Evolutionary conservation across 2,329 filamentous ascomycete genomes (phyloP).

Genomic region (Dactylellina parvicollis): DNA sequence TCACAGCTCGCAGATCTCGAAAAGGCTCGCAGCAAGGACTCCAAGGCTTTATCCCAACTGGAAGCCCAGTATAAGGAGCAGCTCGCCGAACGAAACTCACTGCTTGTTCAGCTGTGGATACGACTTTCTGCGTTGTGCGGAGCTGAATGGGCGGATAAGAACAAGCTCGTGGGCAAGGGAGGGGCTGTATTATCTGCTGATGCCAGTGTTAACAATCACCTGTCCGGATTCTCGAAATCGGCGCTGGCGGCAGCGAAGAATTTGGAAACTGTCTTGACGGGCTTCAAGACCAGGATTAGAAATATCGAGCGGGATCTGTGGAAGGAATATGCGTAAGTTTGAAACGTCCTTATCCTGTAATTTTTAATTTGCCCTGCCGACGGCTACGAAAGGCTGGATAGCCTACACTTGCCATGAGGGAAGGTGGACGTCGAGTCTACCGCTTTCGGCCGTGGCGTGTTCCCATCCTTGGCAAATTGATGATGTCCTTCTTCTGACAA

Average conservation of each 20-base stretch:
- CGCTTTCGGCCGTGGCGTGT: conserved; percentile 19
- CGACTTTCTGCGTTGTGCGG: conserved; percentile 86
- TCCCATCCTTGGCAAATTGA: conserved; percentile 29
- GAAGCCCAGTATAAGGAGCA: conserved; percentile 87
- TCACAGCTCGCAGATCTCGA: conserved; percentile 87
- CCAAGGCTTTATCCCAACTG: conserved; percentile 76
- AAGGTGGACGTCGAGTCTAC: not conserved
- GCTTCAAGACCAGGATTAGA: conserved; percentile 82
- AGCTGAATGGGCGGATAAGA: conserved; percentile 87
- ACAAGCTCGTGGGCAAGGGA: conserved; percentile 73
- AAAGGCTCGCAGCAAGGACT: conserved; percentile 78
- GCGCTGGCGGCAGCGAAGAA: conserved; percentile 85
- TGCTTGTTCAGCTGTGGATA: conserved; percentile 90
- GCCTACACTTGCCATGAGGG: not conserved
- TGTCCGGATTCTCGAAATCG: conserved; percentile 90
- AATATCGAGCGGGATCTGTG: conserved; percentile 87
- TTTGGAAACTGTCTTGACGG: conserved; percentile 80
- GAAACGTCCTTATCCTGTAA: not conserved
- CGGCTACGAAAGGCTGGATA: not conserved
- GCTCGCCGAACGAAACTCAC: conserved; percentile 84
- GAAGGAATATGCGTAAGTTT: conserved; percentile 78
- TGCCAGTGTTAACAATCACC: conserved; percentile 75
- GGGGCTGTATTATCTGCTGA: conserved; percentile 53
- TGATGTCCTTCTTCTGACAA: conserved; percentile 23
- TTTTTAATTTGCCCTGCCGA: conserved; percentile 2